Evolutionary conservation across 108 stramenopile species (phyloP).

Genomic region (Cafeteria roenbergensis): DNA sequence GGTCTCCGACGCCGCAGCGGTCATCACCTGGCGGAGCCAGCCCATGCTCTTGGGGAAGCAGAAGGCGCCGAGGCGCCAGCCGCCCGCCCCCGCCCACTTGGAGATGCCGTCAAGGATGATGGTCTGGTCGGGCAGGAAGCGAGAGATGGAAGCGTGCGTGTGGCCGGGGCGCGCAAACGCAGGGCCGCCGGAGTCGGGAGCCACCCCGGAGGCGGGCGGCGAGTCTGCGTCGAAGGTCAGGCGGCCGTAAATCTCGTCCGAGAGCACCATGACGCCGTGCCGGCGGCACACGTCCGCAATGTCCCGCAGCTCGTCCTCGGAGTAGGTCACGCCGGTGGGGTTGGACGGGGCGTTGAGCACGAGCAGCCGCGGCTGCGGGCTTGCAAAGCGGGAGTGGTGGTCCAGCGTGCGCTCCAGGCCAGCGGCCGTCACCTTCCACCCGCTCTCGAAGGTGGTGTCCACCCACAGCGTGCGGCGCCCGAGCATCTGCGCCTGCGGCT

Average conservation of each 20-base stretch:
- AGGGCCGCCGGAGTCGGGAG: too few relatives aligned
- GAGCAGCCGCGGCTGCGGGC: not conserved
- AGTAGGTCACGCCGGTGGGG: conserved; percentile 4
- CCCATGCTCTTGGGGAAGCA: not conserved
- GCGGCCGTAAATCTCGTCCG: conserved; percentile 7
- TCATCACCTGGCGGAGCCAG: not conserved
- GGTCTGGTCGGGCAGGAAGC: not conserved
- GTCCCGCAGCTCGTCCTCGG: not conserved
- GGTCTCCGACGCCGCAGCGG: conserved; percentile 5
- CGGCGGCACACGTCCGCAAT: not conserved
- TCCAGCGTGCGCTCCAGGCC: not conserved
- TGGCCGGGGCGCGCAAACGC: too few relatives aligned
- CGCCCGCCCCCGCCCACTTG: conserved; percentile 11
- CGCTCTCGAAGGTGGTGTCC: not conserved
- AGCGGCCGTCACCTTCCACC: not conserved
- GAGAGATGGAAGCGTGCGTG: not conserved
- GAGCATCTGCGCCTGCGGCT: conserved; percentile 1
- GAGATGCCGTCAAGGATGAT: conserved; percentile 3
- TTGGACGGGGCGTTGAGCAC: conserved; percentile 3
- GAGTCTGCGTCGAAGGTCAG: not conserved
- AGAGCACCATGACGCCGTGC: not conserved
- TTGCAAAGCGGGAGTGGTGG: not conserved
- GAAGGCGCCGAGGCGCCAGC: conserved; percentile 6
- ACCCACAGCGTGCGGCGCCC: not conserved
- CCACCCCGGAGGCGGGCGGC: not conserved